These are phyloP conservation scores for Claviceps africana DNA, from an alignment of 2,329 filamentous ascomycete genomes.

Conservation along the genomic window DNA sequence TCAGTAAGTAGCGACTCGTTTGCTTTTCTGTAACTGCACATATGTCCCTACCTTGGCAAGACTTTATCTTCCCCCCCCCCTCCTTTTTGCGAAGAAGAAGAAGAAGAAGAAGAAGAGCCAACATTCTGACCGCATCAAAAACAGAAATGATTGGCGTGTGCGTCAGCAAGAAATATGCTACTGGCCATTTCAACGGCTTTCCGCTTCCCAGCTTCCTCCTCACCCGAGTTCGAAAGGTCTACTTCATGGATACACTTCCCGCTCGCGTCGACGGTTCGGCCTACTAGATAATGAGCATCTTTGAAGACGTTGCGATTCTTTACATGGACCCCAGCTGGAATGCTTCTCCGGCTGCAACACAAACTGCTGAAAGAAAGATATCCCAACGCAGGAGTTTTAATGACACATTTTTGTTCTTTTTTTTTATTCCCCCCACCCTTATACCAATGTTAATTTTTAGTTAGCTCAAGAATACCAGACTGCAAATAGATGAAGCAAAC, in stretches of 20 bases:
- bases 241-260: neutral
- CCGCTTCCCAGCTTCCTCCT: neutral
- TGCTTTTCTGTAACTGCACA: neutral
- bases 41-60: neutral
- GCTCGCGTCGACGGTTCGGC: neutral
- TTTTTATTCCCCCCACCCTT: neutral
- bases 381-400: neutral
- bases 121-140: neutral
- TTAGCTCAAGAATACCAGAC: neutral
- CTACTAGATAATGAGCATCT: neutral
- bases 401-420: neutral
- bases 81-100: neutral
- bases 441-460: neutral
- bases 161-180: neutral
- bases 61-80: neutral
- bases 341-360: neutral
- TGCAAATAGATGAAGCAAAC: no score
- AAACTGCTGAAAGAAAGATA: neutral
- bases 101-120: neutral
- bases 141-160: neutral
- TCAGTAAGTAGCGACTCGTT: neutral
- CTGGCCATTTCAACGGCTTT: neutral
- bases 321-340: neutral
- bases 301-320: neutral
- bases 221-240: neutral